Evolutionary conservation across 2,329 filamentous ascomycete species (phyloP), one percentile per base, ranked within the genome.

Genomic region (Aurifilum marmelostoma): DNA sequence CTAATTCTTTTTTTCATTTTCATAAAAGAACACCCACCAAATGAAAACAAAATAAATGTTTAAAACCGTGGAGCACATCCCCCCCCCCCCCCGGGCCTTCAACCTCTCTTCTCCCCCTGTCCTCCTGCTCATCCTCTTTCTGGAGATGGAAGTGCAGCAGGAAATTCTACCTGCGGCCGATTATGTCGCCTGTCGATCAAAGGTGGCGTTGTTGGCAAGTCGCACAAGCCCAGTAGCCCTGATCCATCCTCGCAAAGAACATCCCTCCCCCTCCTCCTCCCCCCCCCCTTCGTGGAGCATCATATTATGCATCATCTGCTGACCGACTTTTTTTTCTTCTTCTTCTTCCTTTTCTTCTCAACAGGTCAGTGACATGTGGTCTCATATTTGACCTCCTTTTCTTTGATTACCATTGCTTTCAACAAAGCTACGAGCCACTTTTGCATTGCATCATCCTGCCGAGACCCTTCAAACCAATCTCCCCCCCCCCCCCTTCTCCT

Each of bases 291-390:
- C 41, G 8, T 21, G 41, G 39, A 12, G 39, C 59, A 24, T 54
- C 67, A 67, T 65, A 69, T 69, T 54, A 65, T 71, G 69, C 69
- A 71, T 62, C 56, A 62, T 32, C 56, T 52, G 68, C 70, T 70
- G 70, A 71, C 70, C 70, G 70, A 71, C 67, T 66, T 68, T 70
- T 63, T 64, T 24, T 14, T 43, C 41, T 54, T 16, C 59, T 64
- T 66, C 69, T 66, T 11, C 9, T 7, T 39, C n/a, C n/a, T 56
- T n/a, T n/a, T n/a, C 21, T 47, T n/a, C 8, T n/a, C 43, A 47
- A 66, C 62, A 71, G 70, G 67, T 69, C 62, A 71, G 67, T 70
- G 41, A 63, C 70, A 67, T 70, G 64, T 18, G 52, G 65, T 69
- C 56, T 71, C 68, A 67, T 67, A 67, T 61, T 60, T 67, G 4